A percentile compares a stretch with the other conserved stretches of the same genome.
Conservation (phyloP, 192 early-diverging fungal genomes). For the Backusella macrospora region DNA sequence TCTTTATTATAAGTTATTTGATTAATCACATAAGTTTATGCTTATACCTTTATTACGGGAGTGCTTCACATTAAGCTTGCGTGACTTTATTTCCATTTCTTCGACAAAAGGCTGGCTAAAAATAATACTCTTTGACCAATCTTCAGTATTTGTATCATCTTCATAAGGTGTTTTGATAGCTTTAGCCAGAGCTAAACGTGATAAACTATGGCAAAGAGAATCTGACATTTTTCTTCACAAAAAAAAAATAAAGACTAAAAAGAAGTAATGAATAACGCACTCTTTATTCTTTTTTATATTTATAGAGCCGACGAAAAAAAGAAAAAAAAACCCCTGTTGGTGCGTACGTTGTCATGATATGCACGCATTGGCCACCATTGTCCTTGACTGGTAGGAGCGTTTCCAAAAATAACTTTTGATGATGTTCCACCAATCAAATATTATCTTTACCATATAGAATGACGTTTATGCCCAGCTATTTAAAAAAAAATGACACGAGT, state of each 20-base stretch:
- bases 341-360: not conserved
- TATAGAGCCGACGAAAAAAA: not conserved
- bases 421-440: not conserved
- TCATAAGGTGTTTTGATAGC: not conserved
- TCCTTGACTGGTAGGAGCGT: not conserved
- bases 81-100: not conserved
- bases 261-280: not conserved
- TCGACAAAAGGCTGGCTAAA: not conserved
- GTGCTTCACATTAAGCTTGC: not conserved
- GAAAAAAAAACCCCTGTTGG: not conserved
- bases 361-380: not conserved
- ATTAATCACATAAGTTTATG: not conserved
- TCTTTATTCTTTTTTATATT: slow-evolving; percentile 9
- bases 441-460: not conserved
- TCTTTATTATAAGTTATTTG: not conserved
- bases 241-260: not conserved
- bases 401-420: slow-evolving; percentile 7
- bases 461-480: not conserved
- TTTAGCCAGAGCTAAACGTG: not conserved
- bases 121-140: not conserved
- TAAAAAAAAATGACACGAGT: no score
- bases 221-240: slow-evolving; percentile 1
- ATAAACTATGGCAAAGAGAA: not conserved
- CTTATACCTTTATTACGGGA: not conserved
- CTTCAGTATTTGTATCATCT: not conserved